These are phyloP conservation scores for Phytophthora brassicae DNA, from an alignment of 352 stramenopile genomes.

Conservation along the genomic window DNA sequence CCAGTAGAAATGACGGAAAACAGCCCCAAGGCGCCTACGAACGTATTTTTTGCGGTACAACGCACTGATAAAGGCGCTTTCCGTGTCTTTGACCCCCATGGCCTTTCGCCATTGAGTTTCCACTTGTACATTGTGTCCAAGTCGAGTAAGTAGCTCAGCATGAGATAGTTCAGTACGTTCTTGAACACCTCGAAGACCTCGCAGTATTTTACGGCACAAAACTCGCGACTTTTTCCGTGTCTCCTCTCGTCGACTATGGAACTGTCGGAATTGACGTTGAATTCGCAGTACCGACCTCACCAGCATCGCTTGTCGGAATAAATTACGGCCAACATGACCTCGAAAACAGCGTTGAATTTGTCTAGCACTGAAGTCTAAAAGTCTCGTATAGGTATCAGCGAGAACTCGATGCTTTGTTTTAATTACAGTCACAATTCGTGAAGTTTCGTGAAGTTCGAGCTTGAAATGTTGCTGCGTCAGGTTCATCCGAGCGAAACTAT, in stretches of 20 bases:
- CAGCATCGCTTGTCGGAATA: constrained; percentile 40
- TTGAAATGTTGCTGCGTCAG: constrained; percentile 38
- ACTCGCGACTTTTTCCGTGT: constrained; percentile 38
- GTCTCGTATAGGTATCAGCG: constrained; percentile 21
- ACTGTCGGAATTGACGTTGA: constrained; percentile 47
- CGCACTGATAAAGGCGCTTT: constrained; percentile 54
- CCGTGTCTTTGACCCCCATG: constrained; percentile 60
- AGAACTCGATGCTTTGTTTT: constrained; percentile 33
- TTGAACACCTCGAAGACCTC: constrained; percentile 46
- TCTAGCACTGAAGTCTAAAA: constrained; percentile 39
- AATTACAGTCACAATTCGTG: constrained; percentile 23
- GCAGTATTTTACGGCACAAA: constrained; percentile 50
- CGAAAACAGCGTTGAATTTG: constrained; percentile 89
- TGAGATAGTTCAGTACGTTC: constrained; percentile 46
- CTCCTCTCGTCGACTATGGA: constrained; percentile 31
- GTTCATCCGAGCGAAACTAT: constrained; percentile 36
- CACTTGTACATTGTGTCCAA: constrained; percentile 67
- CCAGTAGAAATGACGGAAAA: constrained; percentile 36
- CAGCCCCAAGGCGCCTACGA: constrained; percentile 32
- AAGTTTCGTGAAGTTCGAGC: constrained; percentile 30
- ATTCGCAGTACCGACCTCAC: constrained; percentile 48
- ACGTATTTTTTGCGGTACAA: constrained; percentile 70
- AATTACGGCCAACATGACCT: constrained; percentile 68
- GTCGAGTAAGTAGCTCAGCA: constrained; percentile 52
- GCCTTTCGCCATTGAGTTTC: constrained; percentile 66